Evolutionary conservation across 805 yeast species (phyloP).

Genomic region (Cyberlindnera mississippiensis): DNA sequence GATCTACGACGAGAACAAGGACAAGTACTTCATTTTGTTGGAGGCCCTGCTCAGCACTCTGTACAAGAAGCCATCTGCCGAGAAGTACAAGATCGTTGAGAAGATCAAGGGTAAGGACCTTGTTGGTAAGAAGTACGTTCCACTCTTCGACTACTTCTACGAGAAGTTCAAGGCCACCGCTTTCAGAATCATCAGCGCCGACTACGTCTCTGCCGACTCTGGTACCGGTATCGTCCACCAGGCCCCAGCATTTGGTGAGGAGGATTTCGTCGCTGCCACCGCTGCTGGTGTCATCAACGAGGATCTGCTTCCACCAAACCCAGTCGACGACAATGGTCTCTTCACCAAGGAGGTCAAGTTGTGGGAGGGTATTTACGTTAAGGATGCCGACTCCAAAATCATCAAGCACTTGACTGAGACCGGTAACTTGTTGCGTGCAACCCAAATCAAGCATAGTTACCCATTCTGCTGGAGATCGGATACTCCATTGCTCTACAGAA

Average conservation of each 20-base stretch:
- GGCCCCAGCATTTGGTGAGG: constrained; percentile 99
- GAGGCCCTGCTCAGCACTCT: constrained; percentile 79
- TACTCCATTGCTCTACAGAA: constrained; percentile 92
- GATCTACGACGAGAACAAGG: constrained; percentile 84
- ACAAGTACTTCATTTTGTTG: constrained; percentile 74
- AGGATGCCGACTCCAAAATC: constrained; percentile 91
- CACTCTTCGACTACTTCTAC: constrained; percentile 77
- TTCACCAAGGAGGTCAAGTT: constrained; percentile 74
- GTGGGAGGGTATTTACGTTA: constrained; percentile 81
- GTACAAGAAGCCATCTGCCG: constrained; percentile 93
- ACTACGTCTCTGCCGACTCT: constrained; percentile 85
- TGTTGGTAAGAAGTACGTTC: constrained; percentile 75
- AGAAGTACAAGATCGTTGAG: constrained; percentile 79
- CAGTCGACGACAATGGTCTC: constrained; percentile 89
- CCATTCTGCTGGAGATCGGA: constrained; percentile 99
- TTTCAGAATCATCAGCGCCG: constrained; percentile 77
- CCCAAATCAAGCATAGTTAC: constrained; percentile 91
- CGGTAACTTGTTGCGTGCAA: constrained; percentile 69
- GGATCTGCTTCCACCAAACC: constrained; percentile 77
- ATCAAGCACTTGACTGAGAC: constrained; percentile 76
- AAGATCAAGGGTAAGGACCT: constrained; percentile 75
- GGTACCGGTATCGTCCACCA: constrained; percentile 99
- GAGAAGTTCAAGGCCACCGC: constrained; percentile 73
- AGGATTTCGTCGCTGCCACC: constrained; percentile 83
- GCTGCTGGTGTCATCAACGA: constrained; percentile 71